Evolutionary conservation across 2,329 filamentous ascomycete genomes (phyloP).

Genomic region (Xylariaceae sp.): DNA sequence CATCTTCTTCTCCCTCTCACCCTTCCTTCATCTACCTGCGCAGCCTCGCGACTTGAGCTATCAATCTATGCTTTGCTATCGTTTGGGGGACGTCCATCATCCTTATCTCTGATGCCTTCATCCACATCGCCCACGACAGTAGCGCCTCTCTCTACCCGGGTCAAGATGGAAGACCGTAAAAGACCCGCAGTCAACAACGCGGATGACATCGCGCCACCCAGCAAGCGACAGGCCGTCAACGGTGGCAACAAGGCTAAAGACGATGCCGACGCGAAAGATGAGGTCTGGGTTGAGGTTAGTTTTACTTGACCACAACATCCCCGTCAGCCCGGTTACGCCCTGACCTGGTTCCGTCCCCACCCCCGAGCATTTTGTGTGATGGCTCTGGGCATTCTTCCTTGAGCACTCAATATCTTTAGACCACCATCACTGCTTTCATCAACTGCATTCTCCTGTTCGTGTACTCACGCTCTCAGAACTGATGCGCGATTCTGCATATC

Average conservation of each 20-base stretch:
- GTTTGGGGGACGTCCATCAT: constrained; percentile 18
- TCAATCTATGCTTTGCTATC: constrained; percentile 13
- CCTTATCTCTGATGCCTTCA: constrained; percentile 77
- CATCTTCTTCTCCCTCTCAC: constrained; percentile 15
- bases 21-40: constrained; percentile 10
- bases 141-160: constrained; percentile 69
- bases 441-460: constrained; percentile 21
- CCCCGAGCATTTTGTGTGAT: constrained; percentile 18
- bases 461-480: constrained; percentile 34
- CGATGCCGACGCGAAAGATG: constrained; percentile 51
- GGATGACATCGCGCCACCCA: constrained; percentile 81
- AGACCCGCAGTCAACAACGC: constrained; percentile 75
- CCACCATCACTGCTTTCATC: constrained; percentile 18
- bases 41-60: constrained; percentile 5
- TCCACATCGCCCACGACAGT: constrained; percentile 63
- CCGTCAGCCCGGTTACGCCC: constrained; percentile 14
- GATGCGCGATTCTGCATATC: constrained; percentile 29
- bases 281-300: constrained; percentile 63
- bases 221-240: constrained; percentile 88
- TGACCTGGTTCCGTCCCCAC: constrained; percentile 14
- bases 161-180: constrained; percentile 99
- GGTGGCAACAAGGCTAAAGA: constrained; percentile 59
- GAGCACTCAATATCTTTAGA: constrained; percentile 20
- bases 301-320: constrained; percentile 18
- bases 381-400: constrained; percentile 1